Conservation (phyloP, 176 grass and related monocot species). For the Carex parvula region DNA sequence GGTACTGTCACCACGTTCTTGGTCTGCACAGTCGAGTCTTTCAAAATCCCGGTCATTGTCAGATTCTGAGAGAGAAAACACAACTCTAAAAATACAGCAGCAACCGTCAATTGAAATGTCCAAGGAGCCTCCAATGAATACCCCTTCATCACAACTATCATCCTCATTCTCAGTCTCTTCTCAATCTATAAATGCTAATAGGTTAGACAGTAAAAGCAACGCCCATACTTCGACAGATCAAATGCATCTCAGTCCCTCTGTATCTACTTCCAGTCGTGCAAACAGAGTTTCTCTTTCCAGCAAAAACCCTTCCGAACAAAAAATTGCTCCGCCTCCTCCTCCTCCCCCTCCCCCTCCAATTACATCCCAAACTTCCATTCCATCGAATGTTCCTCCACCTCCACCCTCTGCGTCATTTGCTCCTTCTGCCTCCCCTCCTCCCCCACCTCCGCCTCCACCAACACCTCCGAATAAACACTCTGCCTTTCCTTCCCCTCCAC, state of each 20-base stretch:
- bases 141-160: neutral
- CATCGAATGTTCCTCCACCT: conserved; percentile 30
- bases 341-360: neutral
- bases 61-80: conserved; percentile 6
- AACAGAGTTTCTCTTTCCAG: conserved; percentile 25
- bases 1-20: neutral
- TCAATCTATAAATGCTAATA: conserved; percentile 8
- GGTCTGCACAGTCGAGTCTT: neutral
- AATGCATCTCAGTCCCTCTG: conserved; percentile 7
- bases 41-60: neutral
- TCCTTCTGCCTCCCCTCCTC: conserved; percentile 4
- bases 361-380: conserved; percentile 27
- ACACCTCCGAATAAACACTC: neutral
- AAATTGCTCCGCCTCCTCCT: conserved; percentile 1
- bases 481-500: conserved; percentile 10
- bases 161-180: conserved; percentile 1
- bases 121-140: neutral
- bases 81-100: neutral
- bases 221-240: conserved; percentile 2
- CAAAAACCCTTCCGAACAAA: conserved; percentile 17
- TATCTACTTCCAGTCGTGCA: neutral
- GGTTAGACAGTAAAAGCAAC: neutral
- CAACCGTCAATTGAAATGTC: neutral
- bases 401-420: conserved; percentile 19
- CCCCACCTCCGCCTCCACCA: conserved; percentile 20